Evolutionary conservation across 305 asterid species (phyloP).

Genomic region (Fraxinus baroniana): DNA sequence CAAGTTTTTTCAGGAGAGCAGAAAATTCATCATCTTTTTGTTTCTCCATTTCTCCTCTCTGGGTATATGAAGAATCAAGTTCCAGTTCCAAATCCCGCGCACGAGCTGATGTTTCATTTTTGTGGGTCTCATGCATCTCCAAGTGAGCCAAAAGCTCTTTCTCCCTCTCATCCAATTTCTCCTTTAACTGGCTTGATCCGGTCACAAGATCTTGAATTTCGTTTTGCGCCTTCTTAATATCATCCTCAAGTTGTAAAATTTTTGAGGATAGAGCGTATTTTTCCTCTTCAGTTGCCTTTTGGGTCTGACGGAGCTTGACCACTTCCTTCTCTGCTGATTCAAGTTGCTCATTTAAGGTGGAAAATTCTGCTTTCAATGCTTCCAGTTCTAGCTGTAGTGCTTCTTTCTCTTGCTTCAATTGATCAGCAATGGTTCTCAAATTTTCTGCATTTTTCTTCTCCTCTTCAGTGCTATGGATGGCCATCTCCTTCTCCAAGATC

Average conservation of each 20-base stretch:
- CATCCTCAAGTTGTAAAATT: conserved; percentile 38
- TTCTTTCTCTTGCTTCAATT: conserved; percentile 32
- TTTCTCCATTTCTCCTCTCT: conserved; percentile 54
- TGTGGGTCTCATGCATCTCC: conserved; percentile 67
- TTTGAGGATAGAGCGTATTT: conserved; percentile 26
- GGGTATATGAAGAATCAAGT: conserved; percentile 52
- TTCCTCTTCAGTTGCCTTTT: conserved; percentile 30
- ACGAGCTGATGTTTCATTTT: conserved; percentile 54
- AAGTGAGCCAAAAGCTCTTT: conserved; percentile 47
- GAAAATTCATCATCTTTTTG: conserved; percentile 60
- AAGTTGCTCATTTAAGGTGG: conserved; percentile 31
- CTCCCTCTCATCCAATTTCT: conserved; percentile 54
- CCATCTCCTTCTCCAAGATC: conserved; percentile 31
- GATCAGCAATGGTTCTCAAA: conserved; percentile 26
- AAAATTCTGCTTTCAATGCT: conserved; percentile 31
- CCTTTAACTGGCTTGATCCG: conserved; percentile 43
- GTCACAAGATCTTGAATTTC: conserved; percentile 43
- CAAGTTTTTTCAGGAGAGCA: conserved; percentile 48
- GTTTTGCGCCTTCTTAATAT: conserved; percentile 34
- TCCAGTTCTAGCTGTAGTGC: conserved; percentile 31
- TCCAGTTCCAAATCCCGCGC: conserved; percentile 64
- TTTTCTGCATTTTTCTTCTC: conserved; percentile 27
- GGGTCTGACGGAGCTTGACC: conserved; percentile 22
- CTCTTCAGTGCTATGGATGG: conserved; percentile 24
- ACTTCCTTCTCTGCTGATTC: conserved; percentile 35